Evolutionary conservation across 108 stramenopile genomes (phyloP), one percentile per base, ranked within the genome.

Genomic region (Cylindrotheca fusiformis): DNA sequence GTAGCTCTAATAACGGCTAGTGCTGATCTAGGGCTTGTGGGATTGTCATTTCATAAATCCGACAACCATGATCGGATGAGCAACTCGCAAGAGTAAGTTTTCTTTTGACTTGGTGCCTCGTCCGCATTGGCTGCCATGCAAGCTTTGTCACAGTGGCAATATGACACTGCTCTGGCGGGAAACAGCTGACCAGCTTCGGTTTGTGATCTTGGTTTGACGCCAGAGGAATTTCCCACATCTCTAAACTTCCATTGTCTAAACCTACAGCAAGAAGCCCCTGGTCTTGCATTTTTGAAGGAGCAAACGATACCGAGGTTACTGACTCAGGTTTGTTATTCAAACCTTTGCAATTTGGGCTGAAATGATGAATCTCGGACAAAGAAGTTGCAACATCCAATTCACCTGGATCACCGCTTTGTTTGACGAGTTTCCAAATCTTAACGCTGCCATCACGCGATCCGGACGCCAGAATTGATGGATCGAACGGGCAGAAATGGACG

Each of bases 341-440:
- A 20, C 8, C 45, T 27, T 22, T 22, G 41, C 28, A 21, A 4
- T 21, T 65, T 52, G 63, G 61, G 58, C 58, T 26, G 51, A 70
- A 71, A 22, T 25, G 22, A 24, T 22, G 21, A 23, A 61, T 44
- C 48, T 69, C 60, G 22, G 30, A 46, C 44, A 65, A 20, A 36
- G 19, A 44, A 21, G 52, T 65, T 18, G 52, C 26, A 45, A 77
- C 32, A 32, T 76, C 54, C 8, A 24, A 41, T 56, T 56, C 47
- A 0, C 28, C 60, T 23, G n/a, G n/a, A n/a, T n/a, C n/a, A n/a
- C n/a, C n/a, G n/a, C n/a, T n/a, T n/a, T n/a, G n/a, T n/a, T n/a
- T n/a, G n/a, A n/a, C n/a, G n/a, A 91, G 57, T 27, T 76, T 74
- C 94, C 94, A 95, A 19, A 95, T 57, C 63, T 88, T 91, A 17